Percentiles rank a stretch among this genome's conserved stretches.
phyloP scores from a whole-genome alignment of 768 basidiomycete species.

The Grammothele lineata region DNA sequence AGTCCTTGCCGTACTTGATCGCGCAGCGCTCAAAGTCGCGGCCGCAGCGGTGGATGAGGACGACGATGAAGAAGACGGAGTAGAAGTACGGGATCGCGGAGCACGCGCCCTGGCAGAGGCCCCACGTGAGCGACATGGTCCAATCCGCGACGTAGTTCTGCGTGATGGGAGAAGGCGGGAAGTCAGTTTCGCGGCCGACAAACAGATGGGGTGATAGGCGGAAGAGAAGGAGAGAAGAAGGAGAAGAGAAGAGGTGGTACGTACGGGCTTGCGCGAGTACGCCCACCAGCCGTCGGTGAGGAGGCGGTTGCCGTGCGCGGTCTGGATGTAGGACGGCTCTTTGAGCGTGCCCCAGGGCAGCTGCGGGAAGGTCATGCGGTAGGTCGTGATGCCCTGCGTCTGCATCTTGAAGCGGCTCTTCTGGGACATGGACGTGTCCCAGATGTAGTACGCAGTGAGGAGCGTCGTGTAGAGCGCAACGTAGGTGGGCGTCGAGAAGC shows the following conservation, averaged over 20 bases:
- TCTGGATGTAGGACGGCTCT: conserved; percentile 90
- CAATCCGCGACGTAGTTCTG: conserved; percentile 95
- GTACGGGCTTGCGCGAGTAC: conserved; percentile 87
- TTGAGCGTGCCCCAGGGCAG: conserved; percentile 77
- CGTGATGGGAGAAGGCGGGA: too few relatives aligned
- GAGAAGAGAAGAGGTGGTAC: conserved; percentile 22
- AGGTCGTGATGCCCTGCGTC: conserved; percentile 79
- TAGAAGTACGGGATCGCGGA: conserved; percentile 95
- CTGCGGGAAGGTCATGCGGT: conserved; percentile 93
- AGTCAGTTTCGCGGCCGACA: too few relatives aligned
- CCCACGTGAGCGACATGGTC: conserved; percentile 83
- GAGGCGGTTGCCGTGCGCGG: conserved; percentile 90
- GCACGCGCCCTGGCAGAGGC: conserved; percentile 67
- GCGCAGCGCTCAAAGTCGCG: conserved; percentile 96
- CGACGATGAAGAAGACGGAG: conserved; percentile 91
- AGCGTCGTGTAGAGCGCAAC: conserved; percentile 71
- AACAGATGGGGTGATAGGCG: neutral
- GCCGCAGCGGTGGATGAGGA: conserved; percentile 85
- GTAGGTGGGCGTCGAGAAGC: conserved; percentile 75
- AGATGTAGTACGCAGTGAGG: conserved; percentile 83
- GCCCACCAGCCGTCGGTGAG: conserved; percentile 94
- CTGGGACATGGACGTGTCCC: conserved; percentile 93
- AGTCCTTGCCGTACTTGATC: conserved; percentile 91
- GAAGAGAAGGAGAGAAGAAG: neutral
- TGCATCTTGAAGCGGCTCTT: conserved; percentile 99